Percentiles rank a stretch among this genome's conserved stretches.
Evolutionary conservation across 306 rosid genomes (phyloP).

Genomic region (Datisca glomerata): DNA sequence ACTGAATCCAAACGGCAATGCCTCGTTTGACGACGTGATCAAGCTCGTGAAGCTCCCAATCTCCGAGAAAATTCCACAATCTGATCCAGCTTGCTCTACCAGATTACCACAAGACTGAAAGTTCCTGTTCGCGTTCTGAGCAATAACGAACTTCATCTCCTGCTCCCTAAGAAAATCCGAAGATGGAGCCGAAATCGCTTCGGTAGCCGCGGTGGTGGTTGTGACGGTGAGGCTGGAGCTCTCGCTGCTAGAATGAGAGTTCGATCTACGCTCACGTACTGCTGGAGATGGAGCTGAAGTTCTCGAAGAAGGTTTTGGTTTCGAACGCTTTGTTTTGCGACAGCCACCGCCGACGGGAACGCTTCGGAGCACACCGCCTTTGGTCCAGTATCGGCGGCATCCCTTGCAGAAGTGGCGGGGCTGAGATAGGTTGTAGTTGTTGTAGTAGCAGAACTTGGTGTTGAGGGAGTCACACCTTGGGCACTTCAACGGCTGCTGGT

Average conservation of each 20-base stretch:
- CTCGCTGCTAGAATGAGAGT: constrained; percentile 79
- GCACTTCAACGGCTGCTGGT: constrained; percentile 62
- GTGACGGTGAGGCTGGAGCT: constrained; percentile 77
- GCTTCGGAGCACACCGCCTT: constrained; percentile 97
- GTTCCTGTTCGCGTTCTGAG: constrained; percentile 14
- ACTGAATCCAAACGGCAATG: constrained; percentile 41
- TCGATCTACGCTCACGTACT: constrained; percentile 30
- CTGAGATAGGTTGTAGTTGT: constrained; percentile 95
- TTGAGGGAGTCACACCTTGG: constrained; percentile 88
- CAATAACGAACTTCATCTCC: constrained; percentile 25
- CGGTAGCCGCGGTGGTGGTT: constrained; percentile 18
- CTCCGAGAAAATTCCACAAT: constrained; percentile 61
- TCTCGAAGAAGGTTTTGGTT: constrained; percentile 20
- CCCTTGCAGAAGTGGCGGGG: constrained; percentile 95
- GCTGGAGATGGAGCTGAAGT: constrained; percentile 10
- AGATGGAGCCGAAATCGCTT: constrained; percentile 37
- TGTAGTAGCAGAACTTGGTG: constrained; percentile 94
- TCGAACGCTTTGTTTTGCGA: constrained; percentile 82
- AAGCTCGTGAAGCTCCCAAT: constrained; percentile 57
- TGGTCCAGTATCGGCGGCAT: constrained; percentile 98
- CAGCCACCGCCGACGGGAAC: constrained; percentile 97
- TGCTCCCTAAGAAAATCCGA: constrained; percentile 17
- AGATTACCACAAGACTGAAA: constrained; percentile 13
- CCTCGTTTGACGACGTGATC: constrained; percentile 37
- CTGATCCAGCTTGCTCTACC: constrained; percentile 22